Evolutionary conservation across 768 basidiomycete species (phyloP), one percentile per base, ranked within the genome.

Genomic region (Boletales sp.): DNA sequence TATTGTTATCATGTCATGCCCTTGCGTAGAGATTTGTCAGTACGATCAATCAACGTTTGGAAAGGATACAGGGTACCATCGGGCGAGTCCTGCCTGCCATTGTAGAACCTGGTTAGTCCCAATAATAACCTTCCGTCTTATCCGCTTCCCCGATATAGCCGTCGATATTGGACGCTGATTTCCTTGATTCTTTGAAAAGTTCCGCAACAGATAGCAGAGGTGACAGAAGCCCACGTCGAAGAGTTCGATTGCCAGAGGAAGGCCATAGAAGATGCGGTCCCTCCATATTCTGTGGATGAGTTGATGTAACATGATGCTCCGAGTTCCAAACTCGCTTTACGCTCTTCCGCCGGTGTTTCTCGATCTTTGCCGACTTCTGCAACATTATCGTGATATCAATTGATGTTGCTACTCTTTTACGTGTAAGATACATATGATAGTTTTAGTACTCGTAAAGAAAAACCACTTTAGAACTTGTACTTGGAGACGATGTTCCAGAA

Each of bases 401-500:
- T 6, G 5, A 39, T 21, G 19, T 39, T 14, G 18, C 17, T 18
- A 17, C 10, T 39, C 25, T 3, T 39, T 18, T 19, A 39, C 38
- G 4, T 21, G 19, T 13, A 39, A 19, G 19, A 10, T 39, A 39
- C 18, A 19, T 39, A 39, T 12, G 5, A 8, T 37, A 15, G 6
- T 19, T 38, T 19, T 18, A 19, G 37, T 6, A 19, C 36, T 10
- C n/a, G 8, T 18, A 5, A 11, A 18, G 17, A 38, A 18, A 11
- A 3, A 5, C 17, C 11, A 8, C 2, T 44, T 40, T 41, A 55
- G 49, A 68, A 68, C 9, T 57, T 66, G 58, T 76, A 66, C 57
- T 68, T 75, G 46, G 72, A 69, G 34, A 82, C 67, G 31, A 57
- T 68, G n/a, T 74, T 61, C 53, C 72, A 82, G 71, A 86, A 86